Evolutionary conservation across 1,284 basidiomycete genomes (phyloP), one percentile per base, ranked within the genome.

Genomic region (Pseudozyma pruni): DNA sequence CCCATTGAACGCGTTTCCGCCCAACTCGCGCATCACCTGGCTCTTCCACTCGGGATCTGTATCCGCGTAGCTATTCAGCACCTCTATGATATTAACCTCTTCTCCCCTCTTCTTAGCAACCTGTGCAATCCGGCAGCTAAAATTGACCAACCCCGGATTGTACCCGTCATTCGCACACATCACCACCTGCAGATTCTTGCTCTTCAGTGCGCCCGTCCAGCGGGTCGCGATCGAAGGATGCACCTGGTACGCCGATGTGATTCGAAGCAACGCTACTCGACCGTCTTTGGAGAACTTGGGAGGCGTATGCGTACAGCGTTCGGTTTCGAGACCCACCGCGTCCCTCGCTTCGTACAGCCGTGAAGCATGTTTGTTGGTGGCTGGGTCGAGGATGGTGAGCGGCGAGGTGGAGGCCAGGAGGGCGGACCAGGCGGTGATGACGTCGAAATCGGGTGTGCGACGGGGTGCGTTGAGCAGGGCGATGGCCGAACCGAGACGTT

Each of bases 101-200:
- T 76, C 72, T 0, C 70, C 70, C 4, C 75, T 31, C 23, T 46
- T 48, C 16, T 60, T 62, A 5, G 66, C 66, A 1, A 64, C 57
- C 10, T 55, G 49, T 3, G 67, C 67, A 9, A 71, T 71, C 1
- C 75, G 32, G 44, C 75, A 74, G 37, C 56, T 53, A 48, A 73
- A 73, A 41, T 73, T 51, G 22, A 55, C 48, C 25, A 56, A 10
- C 0, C 56, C 64, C 6, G 34, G 25, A 3, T 54, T 60, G 46
- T 75, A 77, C 9, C 67, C 75, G 16, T 60, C 54, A 19, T 77
- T 77, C 27, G 73, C 73, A 31, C 73, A 75, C 73, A 77, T 75
- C 39, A 77, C 70, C 8, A 70, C 70, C 33, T 77, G 66, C 0
- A 77, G 44, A 16, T 71, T 40, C 32, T 74, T 77, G 31, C 70